Evolutionary conservation across 192 early-diverging fungal species (phyloP).

Genomic region (Coemansia sp.): DNA sequence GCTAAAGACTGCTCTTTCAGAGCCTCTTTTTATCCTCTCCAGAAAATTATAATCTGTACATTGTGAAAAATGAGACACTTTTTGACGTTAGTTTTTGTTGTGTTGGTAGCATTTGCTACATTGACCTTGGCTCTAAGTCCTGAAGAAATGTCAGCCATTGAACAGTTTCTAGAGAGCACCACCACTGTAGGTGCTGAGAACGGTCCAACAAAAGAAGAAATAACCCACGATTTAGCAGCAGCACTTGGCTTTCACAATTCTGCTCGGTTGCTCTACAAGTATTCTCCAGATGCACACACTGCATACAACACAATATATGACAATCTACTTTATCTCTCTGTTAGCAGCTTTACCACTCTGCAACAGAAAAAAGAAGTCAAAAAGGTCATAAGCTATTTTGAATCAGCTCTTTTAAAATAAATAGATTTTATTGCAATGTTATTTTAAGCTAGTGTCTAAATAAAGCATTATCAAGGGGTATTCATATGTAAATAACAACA

Average conservation of each 20-base stretch:
- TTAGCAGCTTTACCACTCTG: conserved; percentile 32
- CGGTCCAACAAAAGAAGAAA: conserved; percentile 39
- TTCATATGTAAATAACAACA: too few species aligned
- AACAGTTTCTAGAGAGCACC: conserved; percentile 28
- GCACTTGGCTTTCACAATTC: conserved; percentile 36
- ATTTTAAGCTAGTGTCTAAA: too few species aligned
- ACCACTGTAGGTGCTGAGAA: conserved; percentile 14
- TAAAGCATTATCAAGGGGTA: too few species aligned
- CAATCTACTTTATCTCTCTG: conserved; percentile 31
- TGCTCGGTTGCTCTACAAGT: conserved; percentile 42
- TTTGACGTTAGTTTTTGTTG: neutral
- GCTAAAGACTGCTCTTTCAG: too few species aligned
- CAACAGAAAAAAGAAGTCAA: conserved; percentile 33
- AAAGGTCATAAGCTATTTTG: conserved; percentile 41
- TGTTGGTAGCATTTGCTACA: neutral
- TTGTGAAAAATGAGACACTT: conserved; percentile 17
- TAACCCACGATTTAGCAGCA: conserved; percentile 37
- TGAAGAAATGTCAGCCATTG: conserved; percentile 30
- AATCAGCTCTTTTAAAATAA: conserved; percentile 22
- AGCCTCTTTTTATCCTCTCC: too few species aligned
- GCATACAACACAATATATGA: conserved; percentile 49
- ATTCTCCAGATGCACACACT: conserved; percentile 36
- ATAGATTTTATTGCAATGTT: neutral
- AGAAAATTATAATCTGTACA: neutral
- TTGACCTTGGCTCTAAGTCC: conserved; percentile 13